Evolutionary conservation across 768 basidiomycete genomes (phyloP), one percentile per base, ranked within the genome.

Genomic region (Chalciporus pseudorubinellus): DNA sequence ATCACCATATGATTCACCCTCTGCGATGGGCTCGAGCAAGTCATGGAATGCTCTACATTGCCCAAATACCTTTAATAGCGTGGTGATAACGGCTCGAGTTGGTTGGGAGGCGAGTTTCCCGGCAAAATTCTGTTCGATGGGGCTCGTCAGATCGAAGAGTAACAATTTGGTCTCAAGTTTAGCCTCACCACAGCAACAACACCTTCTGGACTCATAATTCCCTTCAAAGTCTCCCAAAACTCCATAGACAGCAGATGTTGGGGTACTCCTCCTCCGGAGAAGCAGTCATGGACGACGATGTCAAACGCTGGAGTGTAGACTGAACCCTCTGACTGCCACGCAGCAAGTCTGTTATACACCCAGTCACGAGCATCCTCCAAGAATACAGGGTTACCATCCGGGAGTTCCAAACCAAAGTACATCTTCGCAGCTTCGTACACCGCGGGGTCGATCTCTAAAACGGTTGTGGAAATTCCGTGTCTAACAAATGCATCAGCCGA

Each of bases 261-360:
- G 0, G 95, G 93, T 3, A 98, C 84, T n/a, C 82, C 83, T 3
- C 95, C 95, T 9, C 95, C 95, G 9, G 93, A 92, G 66, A 97
- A 98, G 62, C 90, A 91, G 60, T 95, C 95, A 58, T 98, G 95
- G 0, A 95, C 74, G 36, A 93, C 80, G 55, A 87, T 76, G 58
- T 90, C 87, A 62, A 81, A 92, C 8, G 46, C 47, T 9, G 57
- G 28, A 38, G n/a, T 18, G 22, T 14, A 39, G n/a, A 42, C 29
- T 13, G 47, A 18, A 19, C 46, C 45, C 39, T 54, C 42, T 18
- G 72, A 70, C 9, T 66, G 66, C 41, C 57, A 58, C 29, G 48
- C 21, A 38, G 61, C 56, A 46, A 75, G 76, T 42, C 73, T 68
- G 8, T 77, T 69, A 28, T 62, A 38, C n/a, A 86, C 79, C 83